These are phyloP conservation scores for Yarrowia hollandica DNA, from an alignment of 805 yeast genomes.

Conservation along the genomic window DNA sequence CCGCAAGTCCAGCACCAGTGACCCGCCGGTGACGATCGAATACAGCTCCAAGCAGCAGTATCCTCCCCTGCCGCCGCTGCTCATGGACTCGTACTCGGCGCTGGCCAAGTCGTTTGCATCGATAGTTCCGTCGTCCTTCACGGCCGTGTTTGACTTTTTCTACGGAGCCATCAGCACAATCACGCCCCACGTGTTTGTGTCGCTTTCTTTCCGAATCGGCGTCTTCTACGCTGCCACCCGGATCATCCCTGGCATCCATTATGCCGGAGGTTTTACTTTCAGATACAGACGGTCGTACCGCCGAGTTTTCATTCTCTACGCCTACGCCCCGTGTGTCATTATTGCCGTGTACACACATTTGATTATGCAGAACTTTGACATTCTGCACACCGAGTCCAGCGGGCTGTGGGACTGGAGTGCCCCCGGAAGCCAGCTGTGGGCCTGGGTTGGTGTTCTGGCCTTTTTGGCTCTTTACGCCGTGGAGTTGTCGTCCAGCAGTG, in stretches of 20 bases:
- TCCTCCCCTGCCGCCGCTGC: constrained; percentile 44
- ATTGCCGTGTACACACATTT: constrained; percentile 94
- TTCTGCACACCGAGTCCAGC: constrained; percentile 42
- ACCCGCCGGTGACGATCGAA: not conserved
- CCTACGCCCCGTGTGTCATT: constrained; percentile 90
- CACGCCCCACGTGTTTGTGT: constrained; percentile 77
- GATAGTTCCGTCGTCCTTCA: constrained; percentile 45
- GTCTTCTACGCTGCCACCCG: constrained; percentile 90
- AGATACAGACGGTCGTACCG: constrained; percentile 26
- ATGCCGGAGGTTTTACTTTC: constrained; percentile 26
- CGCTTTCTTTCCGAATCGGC: constrained; percentile 78
- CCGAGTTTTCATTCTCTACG: constrained; percentile 54
- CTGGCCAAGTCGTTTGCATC: constrained; percentile 43
- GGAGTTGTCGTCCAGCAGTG: constrained; percentile 55
- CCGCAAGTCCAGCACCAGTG: constrained; percentile 52
- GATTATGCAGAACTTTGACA: constrained; percentile 84
- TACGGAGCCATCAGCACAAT: constrained; percentile 58
- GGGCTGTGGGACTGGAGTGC: constrained; percentile 30
- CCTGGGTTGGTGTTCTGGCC: constrained; percentile 87
- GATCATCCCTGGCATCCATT: constrained; percentile 74
- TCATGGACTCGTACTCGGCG: constrained; percentile 43
- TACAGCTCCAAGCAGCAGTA: constrained; percentile 28
- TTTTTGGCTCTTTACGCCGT: constrained; percentile 76
- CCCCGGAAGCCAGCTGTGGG: constrained; percentile 84
- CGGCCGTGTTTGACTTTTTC: constrained; percentile 47